Evolutionary conservation across 176 grass and related monocot species (phyloP).

Genomic region (Canna indica): DNA sequence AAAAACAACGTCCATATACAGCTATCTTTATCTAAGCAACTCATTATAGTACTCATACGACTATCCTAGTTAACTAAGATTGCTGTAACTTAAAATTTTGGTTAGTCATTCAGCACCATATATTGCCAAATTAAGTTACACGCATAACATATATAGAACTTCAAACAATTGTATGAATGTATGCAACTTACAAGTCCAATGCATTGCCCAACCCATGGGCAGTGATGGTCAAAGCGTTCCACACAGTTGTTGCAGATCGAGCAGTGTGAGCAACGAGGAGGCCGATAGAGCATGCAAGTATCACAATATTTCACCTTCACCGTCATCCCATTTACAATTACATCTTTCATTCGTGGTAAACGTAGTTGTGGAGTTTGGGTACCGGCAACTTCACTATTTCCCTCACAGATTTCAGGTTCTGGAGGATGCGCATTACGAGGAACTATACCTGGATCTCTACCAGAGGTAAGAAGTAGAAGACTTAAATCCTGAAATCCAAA

Average conservation of each 20-base stretch:
- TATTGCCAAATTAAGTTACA: neutral
- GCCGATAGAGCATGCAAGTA: constrained; percentile 12
- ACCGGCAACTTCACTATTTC: constrained; percentile 4
- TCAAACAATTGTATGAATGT: neutral
- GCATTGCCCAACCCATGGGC: constrained; percentile 13
- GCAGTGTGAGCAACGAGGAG: constrained; percentile 4
- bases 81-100: neutral
- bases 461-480: constrained; percentile 10
- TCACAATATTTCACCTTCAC: constrained; percentile 14
- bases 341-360: neutral
- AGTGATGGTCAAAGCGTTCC: constrained; percentile 11
- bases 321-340: neutral
- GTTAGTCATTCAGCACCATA: neutral
- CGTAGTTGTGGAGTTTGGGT: constrained; percentile 8
- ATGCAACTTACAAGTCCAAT: constrained; percentile 6
- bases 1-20: neutral
- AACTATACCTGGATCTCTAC: constrained; percentile 8
- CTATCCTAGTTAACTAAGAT: neutral
- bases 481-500: constrained; percentile 13
- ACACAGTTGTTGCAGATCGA: constrained; percentile 10
- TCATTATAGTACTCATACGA: neutral
- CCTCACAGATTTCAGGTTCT: constrained; percentile 1
- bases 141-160: neutral
- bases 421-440: constrained; percentile 12
- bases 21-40: neutral